These are phyloP conservation scores for Penicillium coprophilum DNA, from an alignment of 495 filamentous ascomycete genomes.

Conservation along the genomic window DNA sequence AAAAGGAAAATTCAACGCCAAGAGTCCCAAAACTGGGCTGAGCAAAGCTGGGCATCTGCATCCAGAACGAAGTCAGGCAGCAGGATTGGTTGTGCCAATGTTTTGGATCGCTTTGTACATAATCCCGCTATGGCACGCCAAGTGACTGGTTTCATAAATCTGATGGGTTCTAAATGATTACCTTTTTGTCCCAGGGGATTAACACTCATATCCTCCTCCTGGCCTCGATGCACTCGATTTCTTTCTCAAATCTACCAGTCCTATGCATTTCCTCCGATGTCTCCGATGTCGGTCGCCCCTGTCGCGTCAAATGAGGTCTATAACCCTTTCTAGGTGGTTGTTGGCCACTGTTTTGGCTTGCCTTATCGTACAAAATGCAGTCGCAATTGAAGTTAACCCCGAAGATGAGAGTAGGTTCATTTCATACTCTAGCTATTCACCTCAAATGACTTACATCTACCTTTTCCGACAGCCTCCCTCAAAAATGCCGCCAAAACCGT, in stretches of 20 bases:
- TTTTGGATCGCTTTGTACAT: background rate
- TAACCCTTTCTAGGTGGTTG: slow-evolving; percentile 14
- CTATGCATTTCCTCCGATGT: slow-evolving; percentile 8
- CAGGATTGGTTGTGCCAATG: slow-evolving; percentile 8
- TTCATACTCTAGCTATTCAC: background rate
- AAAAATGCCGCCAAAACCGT: slow-evolving; percentile 56
- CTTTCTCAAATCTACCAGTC: background rate
- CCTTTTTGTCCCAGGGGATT: background rate
- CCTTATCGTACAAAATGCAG: slow-evolving; percentile 18
- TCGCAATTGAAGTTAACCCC: slow-evolving; percentile 29
- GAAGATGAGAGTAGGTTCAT: slow-evolving; percentile 26
- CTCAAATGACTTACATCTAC: slow-evolving; percentile 7
- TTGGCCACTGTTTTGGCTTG: slow-evolving; percentile 15
- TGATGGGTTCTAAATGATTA: slow-evolving; percentile 1
- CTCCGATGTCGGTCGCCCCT: slow-evolving; percentile 3
- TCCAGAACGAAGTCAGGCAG: slow-evolving; percentile 4
- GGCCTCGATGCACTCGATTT: background rate
- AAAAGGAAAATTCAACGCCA: slow-evolving; percentile 1
- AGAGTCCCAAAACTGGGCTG: slow-evolving; percentile 4
- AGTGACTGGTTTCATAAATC: slow-evolving; percentile 4
- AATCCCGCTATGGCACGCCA: background rate
- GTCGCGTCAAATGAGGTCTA: slow-evolving; percentile 7
- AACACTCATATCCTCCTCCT: background rate
- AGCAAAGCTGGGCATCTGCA: background rate
- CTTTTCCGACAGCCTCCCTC: slow-evolving; percentile 48